Percentiles rank a stretch among this genome's conserved stretches.
Evolutionary conservation across 75 land plant genomes (phyloP).

Genomic region (Adiantum capillusveneris): DNA sequence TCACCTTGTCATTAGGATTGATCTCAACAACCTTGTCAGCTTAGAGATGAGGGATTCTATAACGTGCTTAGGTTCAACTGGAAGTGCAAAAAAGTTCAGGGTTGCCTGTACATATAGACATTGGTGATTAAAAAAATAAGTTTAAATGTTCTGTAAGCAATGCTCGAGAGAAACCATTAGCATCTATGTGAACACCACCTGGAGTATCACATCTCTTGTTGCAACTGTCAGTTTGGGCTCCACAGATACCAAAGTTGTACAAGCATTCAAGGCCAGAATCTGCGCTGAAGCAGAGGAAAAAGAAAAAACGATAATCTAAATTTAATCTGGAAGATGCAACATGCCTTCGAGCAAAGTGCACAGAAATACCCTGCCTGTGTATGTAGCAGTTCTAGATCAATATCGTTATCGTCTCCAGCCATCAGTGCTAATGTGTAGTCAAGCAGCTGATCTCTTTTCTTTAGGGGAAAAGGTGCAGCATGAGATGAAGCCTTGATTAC

Average conservation of each 20-base stretch:
- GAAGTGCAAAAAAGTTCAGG: slow-evolving; percentile 81
- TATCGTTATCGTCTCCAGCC: slow-evolving; percentile 65
- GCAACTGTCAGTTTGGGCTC: slow-evolving; percentile 80
- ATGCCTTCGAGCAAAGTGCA: too few relatives aligned
- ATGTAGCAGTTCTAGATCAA: slow-evolving; percentile 61
- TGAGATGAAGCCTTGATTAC: slow-evolving; percentile 87
- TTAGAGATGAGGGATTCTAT: slow-evolving; percentile 65
- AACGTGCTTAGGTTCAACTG: slow-evolving; percentile 61
- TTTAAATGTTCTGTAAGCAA: too few relatives aligned
- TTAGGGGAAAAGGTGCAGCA: slow-evolving; percentile 87
- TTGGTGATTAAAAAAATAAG: too few relatives aligned
- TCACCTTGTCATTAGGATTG: slow-evolving; percentile 84
- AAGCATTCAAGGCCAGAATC: slow-evolving; percentile 87
- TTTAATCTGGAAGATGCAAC: too few relatives aligned
- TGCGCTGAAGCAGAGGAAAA: slow-evolving; percentile 11
- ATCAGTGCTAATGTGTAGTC: slow-evolving; percentile 81
- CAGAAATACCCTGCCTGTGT: too few relatives aligned
- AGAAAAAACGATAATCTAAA: too few relatives aligned
- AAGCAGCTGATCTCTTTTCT: slow-evolving; percentile 72
- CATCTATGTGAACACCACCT: slow-evolving; percentile 33
- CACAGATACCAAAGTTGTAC: slow-evolving; percentile 90
- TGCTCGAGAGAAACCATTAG: too few relatives aligned
- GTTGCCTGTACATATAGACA: slow-evolving; percentile 76
- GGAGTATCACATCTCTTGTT: slow-evolving; percentile 70
- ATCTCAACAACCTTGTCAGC: slow-evolving; percentile 66